These are phyloP conservation scores for Pouteria glomerata DNA, from an alignment of 148 eudicot species.

Conservation along the genomic window DNA sequence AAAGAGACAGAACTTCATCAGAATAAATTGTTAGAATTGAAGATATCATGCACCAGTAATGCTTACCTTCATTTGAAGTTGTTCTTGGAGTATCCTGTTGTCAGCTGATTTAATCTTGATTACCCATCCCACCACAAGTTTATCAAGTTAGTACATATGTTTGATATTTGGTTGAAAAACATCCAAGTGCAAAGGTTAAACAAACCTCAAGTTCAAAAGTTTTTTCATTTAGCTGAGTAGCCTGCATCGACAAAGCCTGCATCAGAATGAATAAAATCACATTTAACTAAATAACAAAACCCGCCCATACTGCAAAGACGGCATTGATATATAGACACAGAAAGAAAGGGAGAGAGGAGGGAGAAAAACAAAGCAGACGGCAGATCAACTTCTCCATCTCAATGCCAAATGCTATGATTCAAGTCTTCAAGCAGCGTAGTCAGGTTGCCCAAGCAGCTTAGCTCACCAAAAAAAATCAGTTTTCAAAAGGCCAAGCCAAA, in stretches of 20 bases:
- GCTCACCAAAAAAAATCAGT: neutral
- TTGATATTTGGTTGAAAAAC: slow-evolving; percentile 1
- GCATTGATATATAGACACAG: neutral
- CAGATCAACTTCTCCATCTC: neutral
- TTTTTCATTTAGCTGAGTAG: slow-evolving; percentile 40
- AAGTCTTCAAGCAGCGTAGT: neutral
- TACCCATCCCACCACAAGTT: slow-evolving; percentile 4
- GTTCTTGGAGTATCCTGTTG: slow-evolving; percentile 61
- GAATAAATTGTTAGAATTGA: neutral
- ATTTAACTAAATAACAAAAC: neutral
- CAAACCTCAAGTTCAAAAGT: slow-evolving; percentile 44
- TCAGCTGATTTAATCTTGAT: slow-evolving; percentile 57
- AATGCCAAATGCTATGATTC: neutral
- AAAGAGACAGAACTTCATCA: neutral
- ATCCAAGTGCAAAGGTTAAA: slow-evolving; percentile 1
- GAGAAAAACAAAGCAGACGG: neutral
- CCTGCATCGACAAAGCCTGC: slow-evolving; percentile 36
- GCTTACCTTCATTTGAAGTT: slow-evolving; percentile 53
- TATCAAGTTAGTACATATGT: slow-evolving; percentile 3
- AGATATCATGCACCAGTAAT: neutral
- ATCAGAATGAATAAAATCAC: neutral
- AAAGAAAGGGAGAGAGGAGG: neutral
- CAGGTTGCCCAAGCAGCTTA: neutral
- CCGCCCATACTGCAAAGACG: neutral
- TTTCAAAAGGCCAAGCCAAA: neutral